Conservation (phyloP, 2,329 filamentous ascomycete species). For the Ophioceras dolichostomum region DNA sequence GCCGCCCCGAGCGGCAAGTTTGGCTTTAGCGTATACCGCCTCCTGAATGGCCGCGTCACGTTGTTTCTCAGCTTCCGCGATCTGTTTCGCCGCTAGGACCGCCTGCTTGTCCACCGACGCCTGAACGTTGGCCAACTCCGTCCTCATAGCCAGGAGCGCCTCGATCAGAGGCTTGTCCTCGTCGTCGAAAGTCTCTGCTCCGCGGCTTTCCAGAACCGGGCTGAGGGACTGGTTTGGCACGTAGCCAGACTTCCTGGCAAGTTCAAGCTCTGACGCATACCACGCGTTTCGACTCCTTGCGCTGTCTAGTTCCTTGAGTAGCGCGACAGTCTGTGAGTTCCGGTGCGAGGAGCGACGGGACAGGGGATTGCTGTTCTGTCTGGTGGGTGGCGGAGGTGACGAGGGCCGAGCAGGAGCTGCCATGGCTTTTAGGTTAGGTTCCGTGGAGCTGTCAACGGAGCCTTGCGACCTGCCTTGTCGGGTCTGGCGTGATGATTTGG, state of each 20-base stretch:
- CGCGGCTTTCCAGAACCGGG: constrained; percentile 63
- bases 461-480: constrained; percentile 50
- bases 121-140: constrained; percentile 82
- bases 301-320: constrained; percentile 78
- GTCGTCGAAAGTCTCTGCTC: constrained; percentile 71
- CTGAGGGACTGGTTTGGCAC: constrained; percentile 56
- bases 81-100: constrained; percentile 70
- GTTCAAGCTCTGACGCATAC: constrained; percentile 89
- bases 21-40: constrained; percentile 89
- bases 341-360: constrained; percentile 46
- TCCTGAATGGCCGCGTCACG: constrained; percentile 89
- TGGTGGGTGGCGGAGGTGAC: constrained; percentile 45
- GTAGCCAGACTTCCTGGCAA: constrained; percentile 86
- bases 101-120: constrained; percentile 81
- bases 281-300: constrained; percentile 83
- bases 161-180: constrained; percentile 89
- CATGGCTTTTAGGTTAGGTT: constrained; percentile 33
- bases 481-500: too few species aligned
- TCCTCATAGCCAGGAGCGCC: constrained; percentile 81
- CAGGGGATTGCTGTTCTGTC: constrained; percentile 46
- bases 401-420: constrained; percentile 26
- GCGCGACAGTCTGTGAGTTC: constrained; percentile 56
- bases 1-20: constrained; percentile 63
- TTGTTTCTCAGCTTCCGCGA: constrained; percentile 90
- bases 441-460: constrained; percentile 57